Base-by-base conservation (phyloP, 139 green algal species). In the Ettlia oleoabundans region DNA sequence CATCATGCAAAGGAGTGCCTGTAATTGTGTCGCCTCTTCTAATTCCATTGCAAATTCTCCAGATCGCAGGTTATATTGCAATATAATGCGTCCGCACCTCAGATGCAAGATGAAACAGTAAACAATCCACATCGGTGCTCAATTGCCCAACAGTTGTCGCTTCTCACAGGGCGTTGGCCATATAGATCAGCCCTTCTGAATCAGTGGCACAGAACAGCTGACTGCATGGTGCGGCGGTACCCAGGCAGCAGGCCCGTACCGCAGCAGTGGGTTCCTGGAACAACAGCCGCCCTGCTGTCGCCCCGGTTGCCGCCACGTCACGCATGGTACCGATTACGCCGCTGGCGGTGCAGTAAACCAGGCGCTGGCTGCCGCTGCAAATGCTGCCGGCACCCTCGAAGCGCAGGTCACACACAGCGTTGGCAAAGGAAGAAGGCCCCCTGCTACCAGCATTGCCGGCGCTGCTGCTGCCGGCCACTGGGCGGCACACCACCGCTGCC, bases 201-300 rank as follows among this genome's bases (percentile, higher is more conserved):
- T 82, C 64, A 7, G 77, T 82, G 33, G 30, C 33, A 22, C 32
- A 43, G 52, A 82, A 82, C 32, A 74, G 42, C 77, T 82, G 62
- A 42, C 40, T 41, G 64, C 64, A 76, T 41, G 77, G 42, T 6
- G 63, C 77, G 0, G 76, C 35, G 13, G 70, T 43, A 30, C 77
- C 43, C 63, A 82, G 13, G 33, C 64, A 82, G 40, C 42, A 65
- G 13, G 61, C 33, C 6, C 65, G 61, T 42, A 76, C 65, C 33
- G 63, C 64, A 15, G 77, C 77, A n/a, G 63, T 82, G 1, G 77
- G 77, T 33, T 82, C 77, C 64, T 40, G 62, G 64, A 66, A 82
- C 62, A 82, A 37, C 42, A 65, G 18, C 8, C 64, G 77, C 1
- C 74, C 33, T n/a, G 64, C 61, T 33, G n/a, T 37, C 1, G 67